Conservation (phyloP, 148 eudicot genomes). For the Salicornia ramosissima region DNA sequence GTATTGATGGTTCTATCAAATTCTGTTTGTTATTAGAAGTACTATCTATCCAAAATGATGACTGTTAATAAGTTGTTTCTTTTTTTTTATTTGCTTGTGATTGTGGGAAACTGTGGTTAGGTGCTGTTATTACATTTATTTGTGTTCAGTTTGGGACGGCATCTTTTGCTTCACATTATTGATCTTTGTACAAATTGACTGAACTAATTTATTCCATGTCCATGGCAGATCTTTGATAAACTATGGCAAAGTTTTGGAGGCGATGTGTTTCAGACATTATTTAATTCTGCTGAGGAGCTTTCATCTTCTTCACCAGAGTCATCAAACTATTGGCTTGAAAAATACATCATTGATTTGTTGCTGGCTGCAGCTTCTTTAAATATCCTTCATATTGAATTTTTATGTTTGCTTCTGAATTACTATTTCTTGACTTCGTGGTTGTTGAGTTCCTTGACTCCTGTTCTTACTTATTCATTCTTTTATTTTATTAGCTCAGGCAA, state of each 20-base stretch:
- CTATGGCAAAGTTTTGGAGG: conserved; percentile 93
- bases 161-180: too few relatives aligned
- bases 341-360: conserved; percentile 63
- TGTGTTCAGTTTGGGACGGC: not conserved
- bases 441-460: conserved; percentile 57
- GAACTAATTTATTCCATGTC: not conserved
- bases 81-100: not conserved
- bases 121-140: not conserved
- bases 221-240: conserved; percentile 88
- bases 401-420: conserved; percentile 9
- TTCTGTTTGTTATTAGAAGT: too few relatives aligned
- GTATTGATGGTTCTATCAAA: too few relatives aligned
- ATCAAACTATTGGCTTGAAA: conserved; percentile 54
- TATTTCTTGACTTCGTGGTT: not conserved
- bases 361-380: conserved; percentile 72
- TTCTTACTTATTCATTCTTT: conserved; percentile 83
- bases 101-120: not conserved
- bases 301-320: conserved; percentile 63
- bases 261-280: conserved; percentile 82
- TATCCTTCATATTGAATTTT: conserved; percentile 51
- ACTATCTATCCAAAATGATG: too few relatives aligned
- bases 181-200: too few relatives aligned
- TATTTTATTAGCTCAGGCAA: conserved; percentile 89
- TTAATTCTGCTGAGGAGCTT: conserved; percentile 78
- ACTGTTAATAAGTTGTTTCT: not conserved